Evolutionary conservation across 257 asterid species (phyloP), one percentile per base, ranked within the genome.

Genomic region (Ophiorrhiza pumila): DNA sequence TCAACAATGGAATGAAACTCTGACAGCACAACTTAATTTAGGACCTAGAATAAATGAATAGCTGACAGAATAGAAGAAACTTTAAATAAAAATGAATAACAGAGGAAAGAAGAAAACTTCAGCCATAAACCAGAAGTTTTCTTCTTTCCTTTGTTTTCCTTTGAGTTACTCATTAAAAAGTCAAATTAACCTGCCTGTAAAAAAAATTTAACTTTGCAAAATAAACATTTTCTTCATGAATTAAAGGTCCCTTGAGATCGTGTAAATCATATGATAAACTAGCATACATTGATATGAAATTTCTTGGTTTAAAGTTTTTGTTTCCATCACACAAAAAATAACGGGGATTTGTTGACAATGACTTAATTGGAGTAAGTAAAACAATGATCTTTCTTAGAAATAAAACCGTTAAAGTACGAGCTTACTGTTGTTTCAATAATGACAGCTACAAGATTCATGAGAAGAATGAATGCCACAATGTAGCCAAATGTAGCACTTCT

Each of bases 351-450:
- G 31, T 49, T 72, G 31, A 20, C 27, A 45, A 41, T 35, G 27
- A 59, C 68, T 43, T 9, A 32, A 43, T 41, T 17, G 5, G 22
- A 71, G 3, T 5, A 70, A 58, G 61, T 31, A 29, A 4, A 25
- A 56, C 35, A 46, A 25, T 4, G 20, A 22, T 5, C 25, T 35
- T 58, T 64, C 69, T 60, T 13, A 11, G 11, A 12, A 29, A 34
- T 10, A 18, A 25, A 66, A n/a, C 14, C 32, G 20, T 25, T 17
- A 49, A 35, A 71, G 27, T 39, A 41, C 7, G 52, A 59, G 55
- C 18, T 60, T 86, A 95, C 99, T 91, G 92, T 86, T 65, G 99
- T 88, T 85, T 95, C 99, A 79, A 87, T 85, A 71, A 95, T 71
- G 56, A 95, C 99, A 65, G 99, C 96, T 77, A 72, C 81, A 56